A percentile compares a stretch with the other conserved stretches of the same genome.
Evolutionary conservation across 2,329 filamentous ascomycete species (phyloP).

Genomic region (Aspergillus candidus): DNA sequence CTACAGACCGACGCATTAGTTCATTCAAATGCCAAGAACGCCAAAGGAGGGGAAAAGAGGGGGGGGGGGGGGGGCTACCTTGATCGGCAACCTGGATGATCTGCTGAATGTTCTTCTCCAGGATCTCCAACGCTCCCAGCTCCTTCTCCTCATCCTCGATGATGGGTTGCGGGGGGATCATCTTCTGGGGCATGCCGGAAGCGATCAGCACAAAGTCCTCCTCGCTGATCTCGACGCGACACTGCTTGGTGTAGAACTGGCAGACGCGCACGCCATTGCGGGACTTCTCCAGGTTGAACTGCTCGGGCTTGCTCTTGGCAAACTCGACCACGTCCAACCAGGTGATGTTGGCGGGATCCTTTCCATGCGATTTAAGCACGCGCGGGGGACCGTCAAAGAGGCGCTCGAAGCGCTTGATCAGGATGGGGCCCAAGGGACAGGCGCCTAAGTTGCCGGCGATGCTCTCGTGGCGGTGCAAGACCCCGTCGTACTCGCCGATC

Average conservation of each 20-base stretch:
- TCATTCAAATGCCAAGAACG: neutral
- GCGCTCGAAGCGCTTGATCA: constrained; percentile 79
- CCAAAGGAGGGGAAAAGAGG: neutral
- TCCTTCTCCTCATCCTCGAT: constrained; percentile 84
- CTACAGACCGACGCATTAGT: constrained; percentile 28
- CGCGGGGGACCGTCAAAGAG: constrained; percentile 77
- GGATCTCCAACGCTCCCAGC: constrained; percentile 72
- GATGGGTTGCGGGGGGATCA: constrained; percentile 73
- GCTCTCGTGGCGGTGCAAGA: constrained; percentile 78
- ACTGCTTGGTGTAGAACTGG: constrained; percentile 74
- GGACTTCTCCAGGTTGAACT: constrained; percentile 66
- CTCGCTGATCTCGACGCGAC: constrained; percentile 76
- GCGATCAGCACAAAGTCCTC: constrained; percentile 82
- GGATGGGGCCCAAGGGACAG: constrained; percentile 71
- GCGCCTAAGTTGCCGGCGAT: constrained; percentile 80
- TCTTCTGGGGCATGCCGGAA: constrained; percentile 73
- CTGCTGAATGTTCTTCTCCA: constrained; percentile 70
- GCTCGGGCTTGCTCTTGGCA: constrained; percentile 69
- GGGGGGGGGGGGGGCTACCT: constrained; percentile 39
- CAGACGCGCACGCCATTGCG: constrained; percentile 66
- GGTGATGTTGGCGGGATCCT: constrained; percentile 57
- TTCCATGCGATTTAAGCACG: constrained; percentile 57
- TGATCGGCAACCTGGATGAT: constrained; percentile 78
- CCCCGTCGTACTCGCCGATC: constrained; percentile 76
- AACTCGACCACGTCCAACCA: constrained; percentile 86